Evolutionary conservation across 768 basidiomycete species (phyloP), one percentile per base, ranked within the genome.

Genomic region (Neoboletus magnificus): DNA sequence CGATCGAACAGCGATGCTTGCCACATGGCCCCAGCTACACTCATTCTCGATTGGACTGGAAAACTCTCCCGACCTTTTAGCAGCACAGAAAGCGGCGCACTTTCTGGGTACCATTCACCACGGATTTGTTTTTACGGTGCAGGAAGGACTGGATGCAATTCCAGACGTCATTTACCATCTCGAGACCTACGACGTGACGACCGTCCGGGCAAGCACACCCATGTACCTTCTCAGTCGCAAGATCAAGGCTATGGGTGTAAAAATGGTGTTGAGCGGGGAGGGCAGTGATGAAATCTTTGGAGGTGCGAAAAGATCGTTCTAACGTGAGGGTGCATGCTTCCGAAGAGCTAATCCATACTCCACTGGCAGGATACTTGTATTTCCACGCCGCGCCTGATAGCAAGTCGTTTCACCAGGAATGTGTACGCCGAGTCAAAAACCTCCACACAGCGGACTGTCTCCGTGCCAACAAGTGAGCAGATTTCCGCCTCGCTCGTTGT

Each of bases 221-320:
- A 99, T 99, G 97, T 98, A 98, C 74, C 85, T 99, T 29, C 84
- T 99, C 56, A 93, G 90, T 69, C 83, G 97, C 47, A 98, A 99
- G 77, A 95, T 99, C 77, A 99, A 98, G 76, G 96, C 97, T 5
- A 98, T 93, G 91, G 97, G 97, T 55, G 97, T 99, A 50, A 99
- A 99, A 77, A 99, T 99, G 97, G 97, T 99, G 16, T 80, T 98
- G 35, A 92, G 89, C 60, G 97, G 97, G 18, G 97, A 99, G 74
- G 97, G 97, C 37, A 93, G 91, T 59, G 97, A 99, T 64, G 97
- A 99, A 74, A 93, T 98, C 58, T 83, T 98, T 36, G 96, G 96
- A 76, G 95, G 94, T 91, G 68, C 62, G 65, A 36, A 29, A 63
- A 65, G 4, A 32, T 44, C 16, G 33, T 50, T 27, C n/a, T 54